These are phyloP conservation scores for Pinus taeda DNA, from an alignment of 75 land plant genomes.

Conservation along the genomic window DNA sequence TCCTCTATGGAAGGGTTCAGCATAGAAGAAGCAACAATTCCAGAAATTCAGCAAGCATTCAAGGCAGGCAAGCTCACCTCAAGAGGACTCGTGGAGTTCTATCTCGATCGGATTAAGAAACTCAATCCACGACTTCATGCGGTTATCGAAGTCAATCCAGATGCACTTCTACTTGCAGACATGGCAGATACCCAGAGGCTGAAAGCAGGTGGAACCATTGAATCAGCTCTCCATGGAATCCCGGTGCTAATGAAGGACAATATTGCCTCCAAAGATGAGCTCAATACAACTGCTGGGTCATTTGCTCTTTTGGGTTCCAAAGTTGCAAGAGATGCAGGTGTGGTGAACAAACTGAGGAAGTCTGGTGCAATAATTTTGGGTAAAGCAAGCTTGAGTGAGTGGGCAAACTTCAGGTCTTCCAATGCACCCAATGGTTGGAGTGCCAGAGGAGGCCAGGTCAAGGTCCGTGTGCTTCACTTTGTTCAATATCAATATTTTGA, in stretches of 20 bases:
- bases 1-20: neutral
- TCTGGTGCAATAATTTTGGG: slow-evolving; percentile 23
- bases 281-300: slow-evolving; percentile 67
- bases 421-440: slow-evolving; percentile 46
- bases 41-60: slow-evolving; percentile 6
- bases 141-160: slow-evolving; percentile 68
- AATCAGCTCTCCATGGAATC: slow-evolving; percentile 38
- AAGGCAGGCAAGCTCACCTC: slow-evolving; percentile 12
- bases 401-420: slow-evolving; percentile 8
- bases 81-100: slow-evolving; percentile 34
- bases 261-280: slow-evolving; percentile 46
- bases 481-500: neutral
- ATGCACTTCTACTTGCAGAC: slow-evolving; percentile 42
- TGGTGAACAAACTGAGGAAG: slow-evolving; percentile 31
- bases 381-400: slow-evolving; percentile 33
- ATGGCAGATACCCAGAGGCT: slow-evolving; percentile 39
- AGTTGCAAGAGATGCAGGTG: slow-evolving; percentile 40
- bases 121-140: slow-evolving; percentile 45
- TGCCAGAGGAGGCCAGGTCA: slow-evolving; percentile 54
- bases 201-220: neutral
- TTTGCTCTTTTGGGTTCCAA: slow-evolving; percentile 48
- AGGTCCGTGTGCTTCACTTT: slow-evolving; percentile 6
- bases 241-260: slow-evolving; percentile 64
- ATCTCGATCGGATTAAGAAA: slow-evolving; percentile 27
- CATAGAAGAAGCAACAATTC: slow-evolving; percentile 4